Conservation (phyloP, 306 rosid genomes). For the Ceratonia siliqua region DNA sequence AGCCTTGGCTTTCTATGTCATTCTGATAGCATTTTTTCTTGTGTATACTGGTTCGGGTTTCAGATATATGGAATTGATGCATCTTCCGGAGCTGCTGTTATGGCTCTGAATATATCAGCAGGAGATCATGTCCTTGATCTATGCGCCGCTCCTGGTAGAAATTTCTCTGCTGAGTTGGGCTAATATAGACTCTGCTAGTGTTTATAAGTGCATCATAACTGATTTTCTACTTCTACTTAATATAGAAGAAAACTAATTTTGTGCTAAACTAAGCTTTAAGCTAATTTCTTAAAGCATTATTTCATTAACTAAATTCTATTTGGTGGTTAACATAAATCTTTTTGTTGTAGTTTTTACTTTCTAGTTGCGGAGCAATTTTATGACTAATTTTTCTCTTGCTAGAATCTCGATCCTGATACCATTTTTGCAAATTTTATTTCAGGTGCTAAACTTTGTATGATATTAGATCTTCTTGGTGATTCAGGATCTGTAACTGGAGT, state of each 20-base stretch:
- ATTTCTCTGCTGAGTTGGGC: slow-evolving; percentile 11
- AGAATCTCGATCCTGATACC: neutral
- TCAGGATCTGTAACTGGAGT: slow-evolving; percentile 84
- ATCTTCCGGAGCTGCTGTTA: slow-evolving; percentile 95
- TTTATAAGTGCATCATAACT: neutral
- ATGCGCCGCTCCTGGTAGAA: slow-evolving; percentile 93
- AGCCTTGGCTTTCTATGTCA: neutral
- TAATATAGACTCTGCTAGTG: neutral
- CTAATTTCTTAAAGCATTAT: neutral
- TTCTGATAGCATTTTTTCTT: neutral
- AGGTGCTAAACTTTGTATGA: slow-evolving; percentile 97
- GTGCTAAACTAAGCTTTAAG: neutral
- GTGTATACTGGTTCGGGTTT: slow-evolving; percentile 4
- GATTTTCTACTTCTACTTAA: neutral
- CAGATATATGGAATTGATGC: slow-evolving; percentile 97
- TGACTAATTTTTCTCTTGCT: neutral
- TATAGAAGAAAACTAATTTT: neutral
- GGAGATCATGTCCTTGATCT: slow-evolving; percentile 95
- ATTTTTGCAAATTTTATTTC: slow-evolving; percentile 24
- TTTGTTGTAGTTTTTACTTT: neutral
- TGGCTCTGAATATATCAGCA: slow-evolving; percentile 60
- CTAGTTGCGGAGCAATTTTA: neutral
- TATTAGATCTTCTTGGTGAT: slow-evolving; percentile 75
- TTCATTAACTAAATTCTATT: neutral
- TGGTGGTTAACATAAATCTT: neutral